Percentiles rank a stretch among this genome's conserved stretches.
phyloP scores from a whole-genome alignment of 1,284 basidiomycete genomes.

The Sphagnurus paluster region DNA sequence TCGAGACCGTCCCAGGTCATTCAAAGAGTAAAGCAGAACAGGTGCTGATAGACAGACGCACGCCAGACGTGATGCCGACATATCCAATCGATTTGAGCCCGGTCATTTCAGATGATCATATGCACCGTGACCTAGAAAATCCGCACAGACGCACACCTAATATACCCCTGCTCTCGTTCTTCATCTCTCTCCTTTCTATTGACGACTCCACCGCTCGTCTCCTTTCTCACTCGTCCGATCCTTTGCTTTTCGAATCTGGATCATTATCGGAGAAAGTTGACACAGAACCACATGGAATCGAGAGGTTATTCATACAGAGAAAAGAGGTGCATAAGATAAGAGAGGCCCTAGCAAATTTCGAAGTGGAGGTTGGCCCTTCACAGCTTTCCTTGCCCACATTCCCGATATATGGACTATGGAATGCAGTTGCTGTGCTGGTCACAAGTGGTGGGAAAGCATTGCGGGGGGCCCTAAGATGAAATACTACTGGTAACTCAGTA shows the following conservation, averaged over 20 bases:
- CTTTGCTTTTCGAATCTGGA: conserved; percentile 7
- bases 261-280: background rate
- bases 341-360: conserved; percentile 14
- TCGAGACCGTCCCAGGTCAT: background rate
- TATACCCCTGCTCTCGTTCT: conserved; percentile 12
- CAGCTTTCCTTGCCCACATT: conserved; percentile 7
- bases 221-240: conserved; percentile 19
- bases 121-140: background rate
- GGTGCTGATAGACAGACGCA: background rate
- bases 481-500: background rate
- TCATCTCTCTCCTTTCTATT: conserved; percentile 19
- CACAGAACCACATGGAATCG: conserved; percentile 13
- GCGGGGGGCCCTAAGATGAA: conserved; percentile 8
- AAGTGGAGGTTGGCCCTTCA: conserved; percentile 7
- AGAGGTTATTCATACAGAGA: conserved; percentile 14
- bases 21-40: conserved; percentile 2
- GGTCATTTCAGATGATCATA: background rate
- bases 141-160: background rate
- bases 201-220: conserved; percentile 22
- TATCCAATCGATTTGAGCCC: background rate
- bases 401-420: conserved; percentile 13
- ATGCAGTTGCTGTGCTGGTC: conserved; percentile 13
- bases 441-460: conserved; percentile 17
- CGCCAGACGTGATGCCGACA: background rate
- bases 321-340: conserved; percentile 10